Evolutionary conservation across 2,329 filamentous ascomycete species (phyloP).

Genomic region (Corniculantispora saksenae): DNA sequence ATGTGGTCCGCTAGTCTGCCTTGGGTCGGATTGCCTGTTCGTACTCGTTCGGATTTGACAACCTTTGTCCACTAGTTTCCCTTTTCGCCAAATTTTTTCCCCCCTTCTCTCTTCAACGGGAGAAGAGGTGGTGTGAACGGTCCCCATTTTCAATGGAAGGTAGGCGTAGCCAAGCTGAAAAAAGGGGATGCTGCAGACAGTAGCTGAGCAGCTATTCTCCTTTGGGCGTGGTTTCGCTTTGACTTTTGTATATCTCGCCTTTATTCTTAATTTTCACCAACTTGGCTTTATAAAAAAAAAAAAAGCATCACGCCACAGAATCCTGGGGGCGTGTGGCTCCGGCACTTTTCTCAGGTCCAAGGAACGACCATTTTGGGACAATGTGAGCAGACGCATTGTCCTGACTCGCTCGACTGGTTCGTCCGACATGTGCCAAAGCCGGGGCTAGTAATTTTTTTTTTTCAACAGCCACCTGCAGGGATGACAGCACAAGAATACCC

Average conservation of each 20-base stretch:
- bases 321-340: too few relatives aligned
- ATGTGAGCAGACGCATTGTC: not conserved
- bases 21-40: too few relatives aligned
- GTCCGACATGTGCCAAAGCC: slow-evolving; percentile 2
- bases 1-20: not conserved
- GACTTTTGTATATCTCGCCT: too few relatives aligned
- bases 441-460: not conserved
- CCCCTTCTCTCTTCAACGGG: not conserved
- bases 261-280: too few relatives aligned
- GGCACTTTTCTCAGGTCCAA: not conserved
- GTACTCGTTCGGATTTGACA: not conserved
- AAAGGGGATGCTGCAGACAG: too few relatives aligned
- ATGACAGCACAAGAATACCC: not conserved
- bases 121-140: too few relatives aligned
- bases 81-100: too few relatives aligned
- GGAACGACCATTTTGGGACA: not conserved
- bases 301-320: slow-evolving; percentile 3
- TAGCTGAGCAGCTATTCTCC: too few relatives aligned
- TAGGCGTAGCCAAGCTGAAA: too few relatives aligned
- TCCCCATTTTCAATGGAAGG: too few relatives aligned
- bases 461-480: not conserved
- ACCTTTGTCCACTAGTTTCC: not conserved
- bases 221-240: too few relatives aligned
- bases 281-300: too few relatives aligned
- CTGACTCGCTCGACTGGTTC: slow-evolving; percentile 13